Evolutionary conservation across 306 rosid genomes (phyloP).

Genomic region (Trifolium pratense): DNA sequence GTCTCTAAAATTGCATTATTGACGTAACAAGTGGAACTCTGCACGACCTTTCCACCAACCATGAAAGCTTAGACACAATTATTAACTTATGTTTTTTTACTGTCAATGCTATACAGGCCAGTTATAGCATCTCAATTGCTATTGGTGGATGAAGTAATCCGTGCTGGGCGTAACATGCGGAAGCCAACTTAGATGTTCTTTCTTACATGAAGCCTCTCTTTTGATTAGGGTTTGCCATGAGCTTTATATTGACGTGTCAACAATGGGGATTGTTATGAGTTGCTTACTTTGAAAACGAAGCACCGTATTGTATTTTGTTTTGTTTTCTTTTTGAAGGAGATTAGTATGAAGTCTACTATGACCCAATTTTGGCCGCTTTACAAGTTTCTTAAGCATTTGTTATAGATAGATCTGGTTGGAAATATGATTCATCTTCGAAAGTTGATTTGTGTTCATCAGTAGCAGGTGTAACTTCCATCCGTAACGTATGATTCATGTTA

Average conservation of each 20-base stretch:
- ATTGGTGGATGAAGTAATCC: constrained; percentile 95
- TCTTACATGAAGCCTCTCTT: constrained; percentile 18
- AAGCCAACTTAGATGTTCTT: constrained; percentile 66
- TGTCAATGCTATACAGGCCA: constrained; percentile 64
- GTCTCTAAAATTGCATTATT: background rate
- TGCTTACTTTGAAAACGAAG: constrained; percentile 17
- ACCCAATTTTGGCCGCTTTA: constrained; percentile 34
- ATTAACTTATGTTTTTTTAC: background rate
- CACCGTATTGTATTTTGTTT: background rate
- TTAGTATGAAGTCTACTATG: constrained; percentile 33
- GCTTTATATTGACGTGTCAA: constrained; percentile 28
- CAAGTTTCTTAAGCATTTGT: constrained; percentile 26
- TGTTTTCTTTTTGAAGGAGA: background rate
- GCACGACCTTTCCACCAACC: too few species aligned
- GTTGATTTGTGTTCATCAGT: background rate
- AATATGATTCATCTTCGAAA: background rate
- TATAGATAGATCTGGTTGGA: constrained; percentile 36
- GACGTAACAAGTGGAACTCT: background rate
- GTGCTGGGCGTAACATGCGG: constrained; percentile 97
- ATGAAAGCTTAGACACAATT: background rate
- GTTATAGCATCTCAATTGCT: constrained; percentile 90
- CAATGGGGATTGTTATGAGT: constrained; percentile 14
- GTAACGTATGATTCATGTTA: too few species aligned
- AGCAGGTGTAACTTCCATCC: background rate
- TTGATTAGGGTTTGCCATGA: constrained; percentile 33